Evolutionary conservation across 805 yeast genomes (phyloP).

Genomic region (Kuraishia molischiana): DNA sequence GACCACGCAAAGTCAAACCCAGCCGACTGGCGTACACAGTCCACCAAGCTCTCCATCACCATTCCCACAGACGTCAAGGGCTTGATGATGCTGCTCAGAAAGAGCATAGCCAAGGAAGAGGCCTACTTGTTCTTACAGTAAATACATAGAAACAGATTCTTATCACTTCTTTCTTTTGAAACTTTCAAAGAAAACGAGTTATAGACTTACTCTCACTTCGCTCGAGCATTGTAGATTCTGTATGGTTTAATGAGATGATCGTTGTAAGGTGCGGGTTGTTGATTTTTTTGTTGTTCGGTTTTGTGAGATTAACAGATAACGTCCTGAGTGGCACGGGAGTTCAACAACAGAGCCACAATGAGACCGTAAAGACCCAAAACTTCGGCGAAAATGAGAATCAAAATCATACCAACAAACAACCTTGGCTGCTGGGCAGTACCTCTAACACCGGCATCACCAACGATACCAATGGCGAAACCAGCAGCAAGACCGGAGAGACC

Average conservation of each 20-base stretch:
- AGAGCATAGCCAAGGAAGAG: slow-evolving; percentile 15
- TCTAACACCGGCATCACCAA: slow-evolving; percentile 94
- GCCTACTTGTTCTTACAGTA: slow-evolving; percentile 16
- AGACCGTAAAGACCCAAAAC: slow-evolving; percentile 97
- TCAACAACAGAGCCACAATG: slow-evolving; percentile 93
- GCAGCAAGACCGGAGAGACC: slow-evolving; percentile 97
- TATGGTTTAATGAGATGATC: neutral
- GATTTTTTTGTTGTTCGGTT: neutral
- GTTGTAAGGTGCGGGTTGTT: neutral
- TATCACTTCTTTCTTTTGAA: too few relatives aligned
- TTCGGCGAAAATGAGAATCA: slow-evolving; percentile 97
- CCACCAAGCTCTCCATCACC: neutral
- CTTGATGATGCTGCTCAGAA: slow-evolving; percentile 12
- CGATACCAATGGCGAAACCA: slow-evolving; percentile 96
- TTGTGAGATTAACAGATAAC: slow-evolving; percentile 50
- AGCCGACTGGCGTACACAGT: slow-evolving; percentile 1
- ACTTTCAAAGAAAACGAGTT: too few relatives aligned
- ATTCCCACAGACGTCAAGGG: slow-evolving; percentile 7
- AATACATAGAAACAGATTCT: too few relatives aligned
- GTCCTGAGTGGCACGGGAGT: slow-evolving; percentile 95
- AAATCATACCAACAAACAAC: slow-evolving; percentile 95
- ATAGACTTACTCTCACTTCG: too few relatives aligned
- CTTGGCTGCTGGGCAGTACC: slow-evolving; percentile 92
- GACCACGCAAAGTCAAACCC: neutral
- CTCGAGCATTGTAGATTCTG: too few relatives aligned